Conservation (phyloP, 2,329 filamentous ascomycete genomes). For the Clonostachys byssicola region DNA sequence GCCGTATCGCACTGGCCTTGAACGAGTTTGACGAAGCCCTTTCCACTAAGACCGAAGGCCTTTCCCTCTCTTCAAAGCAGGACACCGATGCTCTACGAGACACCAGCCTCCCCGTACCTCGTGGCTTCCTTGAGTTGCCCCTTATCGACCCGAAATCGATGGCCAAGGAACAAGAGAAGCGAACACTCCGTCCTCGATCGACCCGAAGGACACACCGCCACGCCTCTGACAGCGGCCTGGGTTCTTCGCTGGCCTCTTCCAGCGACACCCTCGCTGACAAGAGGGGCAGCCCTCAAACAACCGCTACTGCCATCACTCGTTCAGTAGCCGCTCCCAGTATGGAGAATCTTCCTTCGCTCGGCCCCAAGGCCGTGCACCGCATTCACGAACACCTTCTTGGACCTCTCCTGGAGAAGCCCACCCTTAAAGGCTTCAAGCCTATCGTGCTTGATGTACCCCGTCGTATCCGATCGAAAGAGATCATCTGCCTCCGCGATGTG, state of each 20-base stretch:
- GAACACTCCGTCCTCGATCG: conserved; percentile 47
- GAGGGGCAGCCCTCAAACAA: conserved; percentile 19
- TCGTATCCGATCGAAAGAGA: conserved; percentile 78
- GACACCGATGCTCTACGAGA: conserved; percentile 35
- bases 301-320: conserved; percentile 56
- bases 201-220: conserved; percentile 60
- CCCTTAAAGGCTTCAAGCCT: conserved; percentile 75
- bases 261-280: conserved; percentile 34
- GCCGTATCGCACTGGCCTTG: conserved; percentile 64
- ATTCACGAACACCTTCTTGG: conserved; percentile 77
- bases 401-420: conserved; percentile 70
- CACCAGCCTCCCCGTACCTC: conserved; percentile 55
- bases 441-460: conserved; percentile 74
- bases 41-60: conserved; percentile 19
- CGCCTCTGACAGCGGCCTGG: conserved; percentile 83
- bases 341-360: conserved; percentile 56
- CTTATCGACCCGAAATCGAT: conserved; percentile 46
- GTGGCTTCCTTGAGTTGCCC: conserved; percentile 53
- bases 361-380: conserved; percentile 66
- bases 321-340: conserved; percentile 46
- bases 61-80: conserved; percentile 29
- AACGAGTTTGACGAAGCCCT: conserved; percentile 60
- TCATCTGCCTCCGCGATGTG: conserved; percentile 86
- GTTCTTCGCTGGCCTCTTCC: conserved; percentile 68
- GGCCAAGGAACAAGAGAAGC: conserved; percentile 35